Conservation (phyloP, 2,329 filamentous ascomycete genomes). For the Ceratocystis cacaofunesta region DNA sequence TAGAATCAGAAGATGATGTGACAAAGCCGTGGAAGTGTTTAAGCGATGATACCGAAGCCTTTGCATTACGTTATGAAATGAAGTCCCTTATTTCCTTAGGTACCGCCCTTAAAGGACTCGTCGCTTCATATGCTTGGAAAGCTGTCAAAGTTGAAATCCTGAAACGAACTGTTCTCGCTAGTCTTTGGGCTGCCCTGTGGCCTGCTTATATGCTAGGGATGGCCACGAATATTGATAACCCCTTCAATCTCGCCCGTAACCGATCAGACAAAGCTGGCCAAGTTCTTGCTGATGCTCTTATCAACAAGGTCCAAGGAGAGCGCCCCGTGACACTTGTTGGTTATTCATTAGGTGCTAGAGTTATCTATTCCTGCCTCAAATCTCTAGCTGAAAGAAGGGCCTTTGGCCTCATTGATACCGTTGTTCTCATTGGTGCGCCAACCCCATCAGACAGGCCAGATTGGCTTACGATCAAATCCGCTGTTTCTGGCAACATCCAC, state of each 20-base stretch:
- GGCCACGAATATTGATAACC: conserved; percentile 61
- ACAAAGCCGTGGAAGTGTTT: conserved; percentile 67
- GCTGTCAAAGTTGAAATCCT: conserved; percentile 61
- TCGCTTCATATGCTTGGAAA: conserved; percentile 61
- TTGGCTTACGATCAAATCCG: conserved; percentile 63
- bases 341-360: conserved; percentile 65
- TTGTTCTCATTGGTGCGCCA: conserved; percentile 69
- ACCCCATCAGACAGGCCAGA: conserved; percentile 55
- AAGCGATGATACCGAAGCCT: conserved; percentile 57
- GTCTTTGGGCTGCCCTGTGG: conserved; percentile 54
- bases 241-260: conserved; percentile 61
- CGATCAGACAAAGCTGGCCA: conserved; percentile 67
- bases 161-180: conserved; percentile 53
- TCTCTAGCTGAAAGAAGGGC: conserved; percentile 61
- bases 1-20: conserved; percentile 59
- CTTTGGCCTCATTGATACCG: conserved; percentile 72
- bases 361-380: conserved; percentile 71
- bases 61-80: conserved; percentile 74
- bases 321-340: conserved; percentile 66
- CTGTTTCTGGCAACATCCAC: conserved; percentile 67
- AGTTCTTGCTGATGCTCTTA: conserved; percentile 67
- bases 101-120: conserved; percentile 53
- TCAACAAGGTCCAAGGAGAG: conserved; percentile 70
- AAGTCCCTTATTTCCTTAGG: conserved; percentile 63
- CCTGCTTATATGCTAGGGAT: conserved; percentile 52